Conservation (phyloP, 1,139 yeast genomes). For the Komagataea norvegica region DNA sequence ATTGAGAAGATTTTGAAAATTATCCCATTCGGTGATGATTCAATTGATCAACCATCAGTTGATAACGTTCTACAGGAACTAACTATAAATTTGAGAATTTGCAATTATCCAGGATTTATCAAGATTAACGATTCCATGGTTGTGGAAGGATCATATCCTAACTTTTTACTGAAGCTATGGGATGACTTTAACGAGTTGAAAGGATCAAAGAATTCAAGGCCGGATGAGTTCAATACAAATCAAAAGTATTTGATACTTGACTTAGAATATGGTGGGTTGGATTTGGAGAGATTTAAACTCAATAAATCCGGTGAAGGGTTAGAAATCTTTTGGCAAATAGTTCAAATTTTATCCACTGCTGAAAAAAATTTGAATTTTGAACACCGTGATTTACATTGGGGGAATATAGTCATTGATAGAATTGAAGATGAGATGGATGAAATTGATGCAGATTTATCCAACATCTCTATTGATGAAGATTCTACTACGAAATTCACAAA, state of each 20-base stretch:
- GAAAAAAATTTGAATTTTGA: constrained; percentile 53
- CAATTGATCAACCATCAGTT: constrained; percentile 37
- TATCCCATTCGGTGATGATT: constrained; percentile 45
- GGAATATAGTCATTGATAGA: constrained; percentile 42
- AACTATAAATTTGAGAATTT: constrained; percentile 37
- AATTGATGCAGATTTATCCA: constrained; percentile 26
- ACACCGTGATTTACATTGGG: constrained; percentile 64
- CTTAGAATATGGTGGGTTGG: constrained; percentile 44
- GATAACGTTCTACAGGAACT: constrained; percentile 45
- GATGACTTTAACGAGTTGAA: constrained; percentile 34
- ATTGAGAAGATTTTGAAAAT: constrained; percentile 39
- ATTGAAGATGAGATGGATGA: constrained; percentile 16
- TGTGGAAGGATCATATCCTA: constrained; percentile 44
- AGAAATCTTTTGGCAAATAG: constrained; percentile 49
- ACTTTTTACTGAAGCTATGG: constrained; percentile 38
- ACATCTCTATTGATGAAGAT: constrained; percentile 21
- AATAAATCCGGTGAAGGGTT: constrained; percentile 49
- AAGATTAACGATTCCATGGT: constrained; percentile 38
- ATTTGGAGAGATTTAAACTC: constrained; percentile 40
- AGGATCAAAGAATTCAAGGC: constrained; percentile 31
- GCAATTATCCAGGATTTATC: constrained; percentile 38
- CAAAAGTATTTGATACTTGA: constrained; percentile 44
- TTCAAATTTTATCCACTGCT: constrained; percentile 42
- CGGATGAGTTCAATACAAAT: constrained; percentile 29
- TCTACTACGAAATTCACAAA: constrained; percentile 22